Evolutionary conservation across 768 basidiomycete genomes (phyloP), one percentile per base, ranked within the genome.

Genomic region (Crepidotus variabilis): DNA sequence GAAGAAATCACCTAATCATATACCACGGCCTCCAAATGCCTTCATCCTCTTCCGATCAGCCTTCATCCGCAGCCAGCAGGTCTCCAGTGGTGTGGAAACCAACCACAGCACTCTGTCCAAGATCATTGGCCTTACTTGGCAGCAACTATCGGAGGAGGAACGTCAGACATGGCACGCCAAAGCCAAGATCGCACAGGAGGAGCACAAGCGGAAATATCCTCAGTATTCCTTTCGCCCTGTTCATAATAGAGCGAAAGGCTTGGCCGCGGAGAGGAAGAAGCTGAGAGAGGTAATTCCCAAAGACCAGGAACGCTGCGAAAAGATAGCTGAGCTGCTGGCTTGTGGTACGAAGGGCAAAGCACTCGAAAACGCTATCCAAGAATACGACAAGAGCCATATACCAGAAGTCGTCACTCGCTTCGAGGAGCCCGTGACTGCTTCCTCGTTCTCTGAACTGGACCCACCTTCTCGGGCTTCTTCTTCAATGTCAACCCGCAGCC

Each of bases 31-130:
- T 0, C 87, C 89, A 1, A 91, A 91, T 65, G 89, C 89, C 39
- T 91, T 91, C 72, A 91, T 91, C 63, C 79, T 91, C 65, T 91
- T 91, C 76, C 87, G 89, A 60, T 88, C 87, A 1, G 83, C 85
- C 8, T 90, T 90, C 71, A 87, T 90, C 70, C 87, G 85, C 72
- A 82, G 76, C 60, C 84, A 87, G 62, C 87, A 87, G 61, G 87
- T 91, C 59, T 83, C 88, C 14, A 81, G 85, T 8, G 84, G 80
- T 51, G 84, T 90, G 51, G 88, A 90, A 74, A 87, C 87, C 34
- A 90, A 87, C 68, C 88, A 90, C 72, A 86, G 85, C 68, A 90
- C 88, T 18, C 75, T 91, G 21, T 90, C 88, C 5, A 90, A 89
- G 80, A 91, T 90, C 67, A 88, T 90, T 58, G 89, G 89, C 32